Evolutionary conservation across 2,329 filamentous ascomycete species (phyloP), one percentile per base, ranked within the genome.

Genomic region (Aspergillus calidoustus): DNA sequence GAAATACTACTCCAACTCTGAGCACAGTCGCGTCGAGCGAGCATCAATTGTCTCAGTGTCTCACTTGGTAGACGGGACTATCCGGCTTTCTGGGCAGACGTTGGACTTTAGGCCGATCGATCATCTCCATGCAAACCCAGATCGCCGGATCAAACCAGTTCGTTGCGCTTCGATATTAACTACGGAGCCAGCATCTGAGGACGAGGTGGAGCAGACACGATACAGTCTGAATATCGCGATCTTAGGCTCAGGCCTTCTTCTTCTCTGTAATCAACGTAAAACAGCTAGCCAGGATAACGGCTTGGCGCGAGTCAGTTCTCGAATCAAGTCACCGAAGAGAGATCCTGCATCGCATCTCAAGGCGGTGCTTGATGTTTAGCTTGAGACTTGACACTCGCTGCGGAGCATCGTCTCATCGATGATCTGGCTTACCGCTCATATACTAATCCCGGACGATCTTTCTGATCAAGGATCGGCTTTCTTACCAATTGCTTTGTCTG

Each of bases 121-220:
- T 22, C 34, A 57, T 57, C 31, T 46, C 48, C 55, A 46, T 23
- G 15, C 43, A 34, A 57, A 51, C 55, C 55, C 48, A 47, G 38
- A 57, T 57, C 55, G 55, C 19, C 55, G 55, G 55, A 34, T 52
- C 55, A 57, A 28, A 57, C 31, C 54, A 51, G 55, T 57, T 57
- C 55, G 31, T 49, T 31, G 34, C n/a, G 22, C 34, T 57, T 23
- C 25, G 23, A 53, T 57, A 49, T 49, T 50, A 50, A 50, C 31
- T 50, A 51, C 34, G 34, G 48, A 46, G 47, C 48, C 46, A 49
- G 38, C 25, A n/a, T 51, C 47, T 34, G 13, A 25, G 48, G 38
- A 43, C 7, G 22, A 23, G 23, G 55, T 57, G 55, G 55, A 57
- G 48, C 47, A 46, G 25, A 22, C 11, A 52, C 15, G 48, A 48